Evolutionary conservation across 23 red algal species (phyloP), one percentile per base, ranked within the genome.

Genomic region (Gracilariopsis chorda): DNA sequence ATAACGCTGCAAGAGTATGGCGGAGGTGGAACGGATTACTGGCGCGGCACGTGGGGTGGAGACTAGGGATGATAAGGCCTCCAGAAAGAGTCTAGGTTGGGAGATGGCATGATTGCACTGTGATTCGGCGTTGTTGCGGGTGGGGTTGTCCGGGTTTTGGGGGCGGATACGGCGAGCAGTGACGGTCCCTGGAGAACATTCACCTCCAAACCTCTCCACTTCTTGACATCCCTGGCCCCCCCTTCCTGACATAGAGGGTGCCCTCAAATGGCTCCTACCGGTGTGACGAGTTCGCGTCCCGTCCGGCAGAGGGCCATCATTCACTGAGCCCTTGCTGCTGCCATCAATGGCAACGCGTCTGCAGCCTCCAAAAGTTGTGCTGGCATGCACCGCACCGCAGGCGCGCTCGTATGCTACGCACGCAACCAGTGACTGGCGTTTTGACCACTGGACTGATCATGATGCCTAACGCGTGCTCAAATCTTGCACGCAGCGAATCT

Each of bases 61-160:
- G 13, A 85, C 90, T 2, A 97, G 84, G 24, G 72, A 75, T 1
- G 86, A 74, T 33, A 97, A 78, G 32, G 88, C 95, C 16, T 94
- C 74, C 12, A 97, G 81, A 80, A 90, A 97, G 24, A 90, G 55
- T 7, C 83, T 76, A 16, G 83, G 70, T 63, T 72, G 52, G 27
- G 46, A 28, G 40, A 94, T 81, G 42, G 95, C 90, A 58, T 80
- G 76, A 65, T 88, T 86, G 70, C 90, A 97, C 47, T 84, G 62
- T 9, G 62, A 53, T 65, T 97, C 95, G 48, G 95, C 95, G 36
- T 63, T 71, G 44, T 42, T 67, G 51, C 95, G 86, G 29, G 80
- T 59, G 44, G 44, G 48, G 52, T 97, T 97, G 72, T 97, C 83
- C 24, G 95, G 90, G 58, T 70, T 84, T 70, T 97, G 95, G 28